Percentiles rank a stretch among this genome's conserved stretches.
These are phyloP conservation scores for Fusarium falciforme DNA, from an alignment of 2,329 filamentous ascomycete species.

Conservation along the genomic window DNA sequence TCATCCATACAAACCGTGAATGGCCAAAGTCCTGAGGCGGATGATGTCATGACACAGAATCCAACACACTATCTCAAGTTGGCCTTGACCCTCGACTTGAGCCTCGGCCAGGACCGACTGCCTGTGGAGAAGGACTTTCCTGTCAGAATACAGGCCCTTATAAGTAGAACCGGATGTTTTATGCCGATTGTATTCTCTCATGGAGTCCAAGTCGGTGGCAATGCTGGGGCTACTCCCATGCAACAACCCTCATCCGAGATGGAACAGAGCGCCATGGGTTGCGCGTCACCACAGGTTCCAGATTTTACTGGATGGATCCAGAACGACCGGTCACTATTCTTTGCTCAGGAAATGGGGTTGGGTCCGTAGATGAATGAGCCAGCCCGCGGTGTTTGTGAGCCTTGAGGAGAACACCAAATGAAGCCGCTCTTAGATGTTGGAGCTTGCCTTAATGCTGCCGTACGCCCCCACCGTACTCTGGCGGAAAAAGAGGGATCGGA, in stretches of 20 bases:
- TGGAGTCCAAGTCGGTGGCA: neutral
- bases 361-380: neutral
- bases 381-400: no score
- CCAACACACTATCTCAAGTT: slow-evolving; percentile 1
- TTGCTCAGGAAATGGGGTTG: slow-evolving; percentile 15
- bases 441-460: no score
- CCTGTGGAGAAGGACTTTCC: slow-evolving; percentile 15
- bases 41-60: neutral
- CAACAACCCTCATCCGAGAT: neutral
- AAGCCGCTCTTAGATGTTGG: no score
- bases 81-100: slow-evolving; percentile 9
- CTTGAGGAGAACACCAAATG: no score
- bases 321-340: slow-evolving; percentile 14
- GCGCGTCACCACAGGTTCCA: neutral
- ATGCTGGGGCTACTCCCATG: neutral
- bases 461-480: neutral
- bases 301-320: slow-evolving; percentile 13
- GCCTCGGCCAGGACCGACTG: slow-evolving; percentile 9
- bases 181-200: slow-evolving; percentile 5
- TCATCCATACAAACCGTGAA: neutral
- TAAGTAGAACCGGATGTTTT: slow-evolving; percentile 8
- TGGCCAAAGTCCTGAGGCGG: neutral
- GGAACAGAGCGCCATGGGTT: neutral
- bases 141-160: neutral
- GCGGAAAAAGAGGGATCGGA: neutral